Base-by-base conservation (phyloP, 2,329 filamentous ascomycete genomes). In the Pseudogymnoascus sp. region DNA sequence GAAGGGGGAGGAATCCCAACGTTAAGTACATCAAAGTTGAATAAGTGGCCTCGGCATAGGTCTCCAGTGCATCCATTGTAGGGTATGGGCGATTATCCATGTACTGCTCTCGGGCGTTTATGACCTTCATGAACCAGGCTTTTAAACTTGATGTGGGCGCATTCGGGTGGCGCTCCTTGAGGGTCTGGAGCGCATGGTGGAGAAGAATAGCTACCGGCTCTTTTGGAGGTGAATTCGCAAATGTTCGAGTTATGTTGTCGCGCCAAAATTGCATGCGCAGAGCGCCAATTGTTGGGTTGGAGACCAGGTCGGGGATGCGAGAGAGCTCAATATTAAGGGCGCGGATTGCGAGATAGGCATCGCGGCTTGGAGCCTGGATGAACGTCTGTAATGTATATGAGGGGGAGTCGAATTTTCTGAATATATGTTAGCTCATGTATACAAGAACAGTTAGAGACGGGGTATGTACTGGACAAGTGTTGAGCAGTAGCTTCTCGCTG, bases 261-360 rank as follows among this genome's bases (percentile, higher is more conserved):
- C 89, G 84, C 89, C 94, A 97, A 77, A 97, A 97, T 72, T 96
- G 90, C 74, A 96, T 86, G 64, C 94, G 90, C 79, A 97, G 84
- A 58, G 86, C 80, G 57, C 90, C 92, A 62, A 97, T 89, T 3
- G 86, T 87, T n/a, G 89, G 84, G 62, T 88, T 94, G 52, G 89
- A 94, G 18, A 94, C 92, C 10, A 89, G 84, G 74, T 97, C 92
- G 61, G 94, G 90, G 63, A 97, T 88, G 61, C 89, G 83, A 45
- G 92, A 89, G 62, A 96, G 82, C 72, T 96, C 92, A 68, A 97
- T 82, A 71, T 99, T 99, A 73, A 99, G 85, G 57, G 92, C 88
- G 64, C 92, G 89, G 61, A 99, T 84, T 61, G 92, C 90, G 66
- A 95, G 82, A 74, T 97, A 96, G 65, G 90, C 87, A 73, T 95